A percentile compares a stretch with the other conserved stretches of the same genome.
phyloP scores from a whole-genome alignment of 306 rosid genomes.

The Cucumis sativus region Cucumber_9930_V3 NC_026659.2:24740001-24740500 shows the following conservation, averaged over 20 bases:
- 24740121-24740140: conserved; percentile 11
- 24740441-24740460: no score
- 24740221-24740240: conserved; percentile 25
- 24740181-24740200: conserved; percentile 23
- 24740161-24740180: conserved; percentile 16
- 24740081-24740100: conserved; percentile 14
- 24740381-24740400: background rate
- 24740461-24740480: no score
- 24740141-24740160: conserved; percentile 19
- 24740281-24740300: conserved; percentile 17
- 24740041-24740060: conserved; percentile 22
- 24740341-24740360: no score
- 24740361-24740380: background rate
- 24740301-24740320: background rate
- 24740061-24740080: conserved; percentile 21
- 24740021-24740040: conserved; percentile 18
- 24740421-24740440: no score
- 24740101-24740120: conserved; percentile 18
- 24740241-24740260: conserved; percentile 29
- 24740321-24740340: no score
- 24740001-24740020: background rate
- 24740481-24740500: no score
- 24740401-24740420: no score
- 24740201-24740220: conserved; percentile 13
- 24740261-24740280: conserved; percentile 11